These are phyloP conservation scores for Exutisphaerella laricina DNA, from an alignment of 2,329 filamentous ascomycete species.

Conservation along the genomic window DNA sequence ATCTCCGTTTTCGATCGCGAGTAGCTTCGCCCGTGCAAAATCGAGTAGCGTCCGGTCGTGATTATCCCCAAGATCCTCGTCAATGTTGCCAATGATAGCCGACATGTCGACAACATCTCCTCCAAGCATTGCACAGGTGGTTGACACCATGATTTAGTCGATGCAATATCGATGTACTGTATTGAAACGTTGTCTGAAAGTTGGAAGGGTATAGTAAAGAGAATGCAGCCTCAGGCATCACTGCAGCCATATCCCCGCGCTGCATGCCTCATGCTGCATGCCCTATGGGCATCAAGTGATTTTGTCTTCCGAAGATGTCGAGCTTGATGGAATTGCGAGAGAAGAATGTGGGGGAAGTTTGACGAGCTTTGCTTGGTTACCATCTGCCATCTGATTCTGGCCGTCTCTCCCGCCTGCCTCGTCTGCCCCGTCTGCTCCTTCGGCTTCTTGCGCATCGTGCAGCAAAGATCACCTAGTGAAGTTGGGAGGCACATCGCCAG, in stretches of 20 bases:
- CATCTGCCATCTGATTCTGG: not conserved
- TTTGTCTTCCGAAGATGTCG: too few species aligned
- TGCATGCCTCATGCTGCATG: too few species aligned
- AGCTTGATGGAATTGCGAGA: not conserved
- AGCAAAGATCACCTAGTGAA: too few species aligned
- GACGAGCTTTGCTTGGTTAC: not conserved
- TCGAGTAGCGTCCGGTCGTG: not conserved
- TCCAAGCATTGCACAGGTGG: not conserved
- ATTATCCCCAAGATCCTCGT: not conserved
- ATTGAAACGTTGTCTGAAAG: too few species aligned
- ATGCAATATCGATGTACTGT: too few species aligned
- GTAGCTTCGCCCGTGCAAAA: not conserved
- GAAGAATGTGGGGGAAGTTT: not conserved
- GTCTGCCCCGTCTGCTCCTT: not conserved
- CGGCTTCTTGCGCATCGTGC: too few species aligned
- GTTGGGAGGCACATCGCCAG: too few species aligned
- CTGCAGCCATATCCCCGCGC: too few species aligned
- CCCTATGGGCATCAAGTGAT: too few species aligned
- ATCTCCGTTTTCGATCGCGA: not conserved
- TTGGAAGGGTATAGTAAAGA: too few species aligned
- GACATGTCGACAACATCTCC: slow-evolving; percentile 2
- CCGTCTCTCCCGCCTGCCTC: not conserved
- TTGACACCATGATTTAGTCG: not conserved
- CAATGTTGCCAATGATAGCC: not conserved
- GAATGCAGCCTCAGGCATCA: too few species aligned